Percentiles rank a stretch among this genome's conserved stretches.
Conservation (phyloP, 345 rosid species). For the Salix udensis region DNA sequence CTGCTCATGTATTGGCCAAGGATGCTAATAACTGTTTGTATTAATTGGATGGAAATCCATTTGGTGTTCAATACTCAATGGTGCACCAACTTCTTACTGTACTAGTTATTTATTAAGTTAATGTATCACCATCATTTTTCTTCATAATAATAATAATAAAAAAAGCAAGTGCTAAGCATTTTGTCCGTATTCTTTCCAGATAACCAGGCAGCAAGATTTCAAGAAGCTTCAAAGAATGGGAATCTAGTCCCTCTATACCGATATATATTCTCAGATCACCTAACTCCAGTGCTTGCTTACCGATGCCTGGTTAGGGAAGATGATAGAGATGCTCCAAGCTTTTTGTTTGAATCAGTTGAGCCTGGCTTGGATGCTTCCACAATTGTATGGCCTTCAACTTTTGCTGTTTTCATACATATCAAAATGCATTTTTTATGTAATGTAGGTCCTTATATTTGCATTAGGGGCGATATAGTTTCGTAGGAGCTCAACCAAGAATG, state of each 20-base stretch:
- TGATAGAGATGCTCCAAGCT: constrained; percentile 94
- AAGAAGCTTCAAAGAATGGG: constrained; percentile 65
- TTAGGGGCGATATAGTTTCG: constrained; percentile 80
- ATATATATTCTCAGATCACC: constrained; percentile 82
- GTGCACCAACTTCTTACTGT: not conserved
- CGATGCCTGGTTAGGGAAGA: constrained; percentile 91
- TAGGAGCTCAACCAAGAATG: constrained; percentile 90
- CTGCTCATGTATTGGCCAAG: not conserved
- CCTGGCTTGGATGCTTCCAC: constrained; percentile 66
- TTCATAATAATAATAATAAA: not conserved
- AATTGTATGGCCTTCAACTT: constrained; percentile 38
- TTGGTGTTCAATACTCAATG: not conserved
- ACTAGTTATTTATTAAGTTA: too few species aligned
- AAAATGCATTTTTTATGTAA: not conserved
- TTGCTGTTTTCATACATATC: not conserved
- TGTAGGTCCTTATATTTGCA: not conserved
- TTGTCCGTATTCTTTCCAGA: constrained; percentile 29
- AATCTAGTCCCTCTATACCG: constrained; percentile 70
- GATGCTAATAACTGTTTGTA: not conserved
- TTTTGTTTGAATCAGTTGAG: constrained; percentile 85
- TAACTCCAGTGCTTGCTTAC: constrained; percentile 85
- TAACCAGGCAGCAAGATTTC: constrained; percentile 52
- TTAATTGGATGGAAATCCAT: not conserved
- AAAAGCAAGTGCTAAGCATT: not conserved
- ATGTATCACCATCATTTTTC: not conserved